These are phyloP conservation scores for Backusella mclennaniae DNA, from an alignment of 192 early-diverging fungal genomes.

Conservation along the genomic window DNA sequence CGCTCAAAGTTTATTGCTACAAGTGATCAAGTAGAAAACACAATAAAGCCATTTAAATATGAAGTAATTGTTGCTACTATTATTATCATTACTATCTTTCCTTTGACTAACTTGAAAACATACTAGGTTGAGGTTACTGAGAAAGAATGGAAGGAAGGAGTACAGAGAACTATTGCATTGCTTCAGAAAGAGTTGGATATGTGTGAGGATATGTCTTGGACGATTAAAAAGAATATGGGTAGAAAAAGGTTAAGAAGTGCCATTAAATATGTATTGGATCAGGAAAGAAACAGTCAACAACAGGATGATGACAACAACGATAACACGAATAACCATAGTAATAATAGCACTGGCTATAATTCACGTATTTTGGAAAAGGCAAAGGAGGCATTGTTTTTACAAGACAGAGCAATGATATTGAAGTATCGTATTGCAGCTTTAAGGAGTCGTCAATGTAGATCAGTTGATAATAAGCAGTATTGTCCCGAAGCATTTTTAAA, in stretches of 20 bases:
- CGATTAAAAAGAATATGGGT: conserved; percentile 72
- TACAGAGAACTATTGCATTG: conserved; percentile 68
- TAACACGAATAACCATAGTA: conserved; percentile 3
- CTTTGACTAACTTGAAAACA: not conserved
- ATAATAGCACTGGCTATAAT: conserved; percentile 55
- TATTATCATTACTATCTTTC: too few species aligned
- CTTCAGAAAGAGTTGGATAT: conserved; percentile 80
- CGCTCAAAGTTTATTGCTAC: conserved; percentile 83
- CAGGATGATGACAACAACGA: conserved; percentile 33
- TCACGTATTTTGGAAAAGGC: conserved; percentile 77
- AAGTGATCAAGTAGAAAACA: conserved; percentile 97
- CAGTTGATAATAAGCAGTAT: conserved; percentile 75
- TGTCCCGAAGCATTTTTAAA: conserved; percentile 94
- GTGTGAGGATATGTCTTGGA: conserved; percentile 66
- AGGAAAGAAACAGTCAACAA: conserved; percentile 57
- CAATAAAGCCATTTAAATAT: conserved; percentile 98
- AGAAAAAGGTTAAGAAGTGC: conserved; percentile 80
- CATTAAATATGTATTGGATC: conserved; percentile 72
- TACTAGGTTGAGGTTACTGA: conserved; percentile 80
- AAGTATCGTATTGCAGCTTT: conserved; percentile 77
- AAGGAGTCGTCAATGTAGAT: conserved; percentile 76
- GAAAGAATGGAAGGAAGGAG: conserved; percentile 91
- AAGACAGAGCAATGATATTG: conserved; percentile 74
- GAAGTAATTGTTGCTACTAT: conserved; percentile 43
- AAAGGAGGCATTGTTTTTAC: conserved; percentile 73